These are phyloP conservation scores for Fusarium sp. DNA, from an alignment of 2,329 filamentous ascomycete species.

Conservation along the genomic window DNA sequence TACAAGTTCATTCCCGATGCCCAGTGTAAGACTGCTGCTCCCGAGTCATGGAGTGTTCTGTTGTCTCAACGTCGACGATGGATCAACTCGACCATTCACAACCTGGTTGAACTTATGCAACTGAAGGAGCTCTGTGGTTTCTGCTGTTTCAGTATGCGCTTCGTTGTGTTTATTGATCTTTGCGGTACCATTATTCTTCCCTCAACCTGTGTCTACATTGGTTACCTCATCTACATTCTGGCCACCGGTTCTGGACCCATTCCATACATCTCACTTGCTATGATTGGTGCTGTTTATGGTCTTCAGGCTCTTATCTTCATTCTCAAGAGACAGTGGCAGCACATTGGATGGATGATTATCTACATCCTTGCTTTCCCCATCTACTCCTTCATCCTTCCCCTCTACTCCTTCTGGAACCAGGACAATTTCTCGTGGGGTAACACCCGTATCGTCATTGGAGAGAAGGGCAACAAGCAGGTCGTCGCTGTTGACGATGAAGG, in stretches of 20 bases:
- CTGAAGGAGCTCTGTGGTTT: constrained; percentile 97
- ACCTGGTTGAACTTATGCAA: constrained; percentile 88
- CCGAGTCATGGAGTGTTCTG: constrained; percentile 92
- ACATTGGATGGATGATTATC: constrained; percentile 99
- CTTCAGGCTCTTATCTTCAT: constrained; percentile 97
- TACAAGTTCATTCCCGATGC: constrained; percentile 97
- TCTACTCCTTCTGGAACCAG: constrained; percentile 99
- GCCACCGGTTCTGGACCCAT: constrained; percentile 77
- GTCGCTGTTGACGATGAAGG: constrained; percentile 84
- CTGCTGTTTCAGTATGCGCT: constrained; percentile 98
- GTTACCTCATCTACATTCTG: constrained; percentile 85
- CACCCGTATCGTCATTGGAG: constrained; percentile 95
- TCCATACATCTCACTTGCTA: constrained; percentile 86
- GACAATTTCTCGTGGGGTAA: constrained; percentile 99
- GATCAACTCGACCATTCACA: constrained; percentile 99
- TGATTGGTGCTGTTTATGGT: constrained; percentile 92
- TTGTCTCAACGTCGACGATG: constrained; percentile 98
- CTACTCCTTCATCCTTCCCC: constrained; percentile 87
- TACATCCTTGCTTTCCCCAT: constrained; percentile 96
- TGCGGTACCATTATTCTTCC: constrained; percentile 92
- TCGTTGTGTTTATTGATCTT: constrained; percentile 94
- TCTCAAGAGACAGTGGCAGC: constrained; percentile 96
- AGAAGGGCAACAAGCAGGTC: constrained; percentile 91
- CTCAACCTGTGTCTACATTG: constrained; percentile 86
- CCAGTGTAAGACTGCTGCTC: constrained; percentile 91